Conservation (phyloP, 805 yeast genomes). For the Ogataea angusta region DNA sequence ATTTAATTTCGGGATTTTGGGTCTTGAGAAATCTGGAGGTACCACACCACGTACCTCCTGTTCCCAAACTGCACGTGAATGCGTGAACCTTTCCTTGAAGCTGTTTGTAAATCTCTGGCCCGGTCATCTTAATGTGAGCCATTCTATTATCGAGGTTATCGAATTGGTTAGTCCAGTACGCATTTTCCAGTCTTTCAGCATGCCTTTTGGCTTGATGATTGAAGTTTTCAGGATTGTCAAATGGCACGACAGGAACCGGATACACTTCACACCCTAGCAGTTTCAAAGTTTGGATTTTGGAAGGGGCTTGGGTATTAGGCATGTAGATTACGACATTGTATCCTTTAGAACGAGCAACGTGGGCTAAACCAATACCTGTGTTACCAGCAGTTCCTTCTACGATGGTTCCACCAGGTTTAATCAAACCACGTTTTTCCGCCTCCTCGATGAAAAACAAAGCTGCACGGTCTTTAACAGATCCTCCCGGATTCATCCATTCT, state of each 20-base stretch:
- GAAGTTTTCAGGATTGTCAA: constrained; percentile 76
- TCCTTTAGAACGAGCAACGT: constrained; percentile 75
- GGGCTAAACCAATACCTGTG: constrained; percentile 91
- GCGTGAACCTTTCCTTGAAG: constrained; percentile 75
- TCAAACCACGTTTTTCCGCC: constrained; percentile 66
- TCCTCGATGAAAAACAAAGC: constrained; percentile 74
- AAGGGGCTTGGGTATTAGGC: constrained; percentile 86
- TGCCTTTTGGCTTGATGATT: constrained; percentile 85
- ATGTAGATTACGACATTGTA: constrained; percentile 83
- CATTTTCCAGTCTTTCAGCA: constrained; percentile 71
- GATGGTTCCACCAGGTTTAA: constrained; percentile 77
- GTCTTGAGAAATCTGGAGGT: constrained; percentile 73
- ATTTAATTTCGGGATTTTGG: constrained; percentile 57
- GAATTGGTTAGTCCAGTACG: constrained; percentile 92
- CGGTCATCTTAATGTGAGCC: constrained; percentile 86
- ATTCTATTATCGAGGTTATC: constrained; percentile 85
- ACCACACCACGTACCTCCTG: constrained; percentile 93
- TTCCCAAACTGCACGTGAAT: constrained; percentile 88
- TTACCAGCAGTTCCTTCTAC: constrained; percentile 96
- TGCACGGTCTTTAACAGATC: constrained; percentile 88
- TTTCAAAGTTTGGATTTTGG: constrained; percentile 70
- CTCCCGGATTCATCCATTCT: constrained; percentile 92
- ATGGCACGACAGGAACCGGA: constrained; percentile 87
- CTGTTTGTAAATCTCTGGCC: constrained; percentile 91
- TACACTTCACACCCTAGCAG: constrained; percentile 81